phyloP scores from a whole-genome alignment of 2,329 filamentous ascomycete genomes.

The Dothiorella sarmentorum region DNA sequence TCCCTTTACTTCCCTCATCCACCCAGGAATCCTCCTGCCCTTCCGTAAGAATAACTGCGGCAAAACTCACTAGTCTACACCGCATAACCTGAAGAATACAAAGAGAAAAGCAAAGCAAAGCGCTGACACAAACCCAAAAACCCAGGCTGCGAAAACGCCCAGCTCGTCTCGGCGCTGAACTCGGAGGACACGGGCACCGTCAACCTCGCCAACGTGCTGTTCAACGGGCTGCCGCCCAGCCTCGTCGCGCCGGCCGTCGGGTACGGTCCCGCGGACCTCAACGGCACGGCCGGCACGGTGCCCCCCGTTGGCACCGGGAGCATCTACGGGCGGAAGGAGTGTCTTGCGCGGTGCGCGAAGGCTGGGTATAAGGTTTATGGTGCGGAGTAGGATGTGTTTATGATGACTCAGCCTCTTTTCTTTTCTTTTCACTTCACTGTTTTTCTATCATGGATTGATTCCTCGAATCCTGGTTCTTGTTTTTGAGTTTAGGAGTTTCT shows the following conservation, averaged over 20 bases:
- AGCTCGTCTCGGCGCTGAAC: slow-evolving; percentile 49
- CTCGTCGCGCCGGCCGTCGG: slow-evolving; percentile 46
- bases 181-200: slow-evolving; percentile 50
- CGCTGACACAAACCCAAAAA: not conserved
- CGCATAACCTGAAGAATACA: no score
- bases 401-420: not conserved
- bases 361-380: slow-evolving; percentile 5
- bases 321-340: slow-evolving; percentile 41
- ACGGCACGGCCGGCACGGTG: slow-evolving; percentile 32
- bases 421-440: not conserved
- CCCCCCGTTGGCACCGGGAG: slow-evolving; percentile 42
- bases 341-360: slow-evolving; percentile 34
- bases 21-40: not conserved
- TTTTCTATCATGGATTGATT: no score
- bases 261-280: slow-evolving; percentile 30
- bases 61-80: no score
- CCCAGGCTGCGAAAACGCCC: slow-evolving; percentile 47
- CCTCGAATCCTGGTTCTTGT: not conserved
- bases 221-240: slow-evolving; percentile 35
- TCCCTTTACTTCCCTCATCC: not conserved
- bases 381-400: not conserved
- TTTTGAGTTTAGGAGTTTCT: no score
- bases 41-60: no score
- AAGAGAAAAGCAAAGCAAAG: no score
- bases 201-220: slow-evolving; percentile 47